Base-by-base conservation (phyloP, 2,329 filamentous ascomycete genomes). In the Fusarium nematophilum region DNA sequence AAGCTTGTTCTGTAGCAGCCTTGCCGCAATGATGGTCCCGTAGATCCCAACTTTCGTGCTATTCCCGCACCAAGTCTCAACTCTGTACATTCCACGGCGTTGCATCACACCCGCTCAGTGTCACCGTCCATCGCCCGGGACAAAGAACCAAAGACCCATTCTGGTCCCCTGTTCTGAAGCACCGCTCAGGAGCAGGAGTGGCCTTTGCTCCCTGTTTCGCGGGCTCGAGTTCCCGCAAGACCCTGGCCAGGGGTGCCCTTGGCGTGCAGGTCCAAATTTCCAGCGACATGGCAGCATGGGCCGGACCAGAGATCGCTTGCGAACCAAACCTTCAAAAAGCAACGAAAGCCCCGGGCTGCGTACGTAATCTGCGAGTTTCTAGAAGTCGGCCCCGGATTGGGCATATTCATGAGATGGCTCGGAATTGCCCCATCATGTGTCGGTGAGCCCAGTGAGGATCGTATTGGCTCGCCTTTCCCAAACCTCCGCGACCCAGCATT, bases 211-310 rank as follows among this genome's bases (percentile, higher is more conserved):
- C 57, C 42, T 66, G 53, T 64, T 64, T 66, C 61, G 55, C 51
- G 48, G 45, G 48, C 49, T 46, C 47, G 23, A 57, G 29, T 44
- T 59, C 52, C 47, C 49, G 29, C 34, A 53, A 37, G 42, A 69
- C 62, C 67, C 67, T 64, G 54, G 65, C 53, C 53, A 70, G 66
- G 66, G 66, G 66, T 45, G 38, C 59, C 49, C 59, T 66, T 63
- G 53, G 64, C 64, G 33, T 63, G 67, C 65, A 64, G 57, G 53
- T 70, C 62, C 67, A 70, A 70, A 70, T 70, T 70, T 70, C 67
- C 61, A 68, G 44, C 40, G 52, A 59, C 55, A 42, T 60, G 62
- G 59, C 56, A n/a, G n/a, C n/a, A n/a, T n/a, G n/a, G n/a, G n/a
- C 36, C 17, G 26, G 46, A 45, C 40, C 36, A 33, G 46, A 47